Percentiles rank a stretch among this genome's conserved stretches.
phyloP scores from a whole-genome alignment of 306 rosid species.

The Gastrolobium villosum region DNA sequence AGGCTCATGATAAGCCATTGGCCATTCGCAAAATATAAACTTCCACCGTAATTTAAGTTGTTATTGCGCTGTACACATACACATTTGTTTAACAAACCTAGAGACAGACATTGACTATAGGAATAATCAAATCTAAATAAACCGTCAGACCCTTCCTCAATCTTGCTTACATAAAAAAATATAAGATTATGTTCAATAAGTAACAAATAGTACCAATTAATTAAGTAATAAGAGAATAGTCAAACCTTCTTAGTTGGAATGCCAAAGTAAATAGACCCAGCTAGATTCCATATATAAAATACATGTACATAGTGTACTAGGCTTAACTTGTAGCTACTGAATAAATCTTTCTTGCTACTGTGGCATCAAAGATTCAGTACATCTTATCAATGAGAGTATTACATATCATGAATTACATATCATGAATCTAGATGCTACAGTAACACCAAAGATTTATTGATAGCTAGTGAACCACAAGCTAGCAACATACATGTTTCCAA shows the following conservation, averaged over 20 bases:
- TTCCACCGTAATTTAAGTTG: constrained; percentile 6
- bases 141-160: constrained; percentile 7
- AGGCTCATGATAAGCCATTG: constrained; percentile 16
- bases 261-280: constrained; percentile 32
- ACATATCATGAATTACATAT: too few relatives aligned
- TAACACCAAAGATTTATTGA: too few relatives aligned
- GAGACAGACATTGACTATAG: constrained; percentile 12
- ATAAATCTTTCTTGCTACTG: too few relatives aligned
- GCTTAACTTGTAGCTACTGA: neutral
- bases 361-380: too few relatives aligned
- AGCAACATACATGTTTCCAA: neutral
- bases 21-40: constrained; percentile 17
- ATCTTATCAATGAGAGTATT: too few relatives aligned
- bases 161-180: neutral
- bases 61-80: neutral
- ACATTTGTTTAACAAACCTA: constrained; percentile 27
- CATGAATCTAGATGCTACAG: too few relatives aligned
- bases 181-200: constrained; percentile 17
- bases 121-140: constrained; percentile 26
- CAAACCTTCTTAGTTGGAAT: constrained; percentile 41
- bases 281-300: constrained; percentile 47
- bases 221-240: constrained; percentile 20
- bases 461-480: neutral
- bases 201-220: neutral
- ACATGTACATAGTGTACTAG: constrained; percentile 3